These are phyloP conservation scores for Hemileccinum hortonii DNA, from an alignment of 1,284 basidiomycete genomes.

Conservation along the genomic window DNA sequence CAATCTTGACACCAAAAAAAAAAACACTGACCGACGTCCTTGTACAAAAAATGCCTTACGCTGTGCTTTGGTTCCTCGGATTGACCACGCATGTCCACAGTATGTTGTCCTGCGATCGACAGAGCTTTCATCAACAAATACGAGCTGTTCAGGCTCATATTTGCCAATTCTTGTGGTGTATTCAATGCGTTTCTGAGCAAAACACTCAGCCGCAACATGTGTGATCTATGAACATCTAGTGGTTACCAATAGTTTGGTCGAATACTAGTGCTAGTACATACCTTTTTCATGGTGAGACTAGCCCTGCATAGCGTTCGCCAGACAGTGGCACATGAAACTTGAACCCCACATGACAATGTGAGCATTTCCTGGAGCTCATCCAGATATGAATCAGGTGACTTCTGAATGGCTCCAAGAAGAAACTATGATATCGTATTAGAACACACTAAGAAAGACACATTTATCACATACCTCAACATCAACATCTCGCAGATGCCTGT, in stretches of 20 bases:
- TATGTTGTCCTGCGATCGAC: neutral
- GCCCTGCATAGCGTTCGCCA: neutral
- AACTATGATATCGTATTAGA: neutral
- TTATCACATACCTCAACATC: neutral
- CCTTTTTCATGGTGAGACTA: conserved; percentile 23
- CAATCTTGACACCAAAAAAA: neutral
- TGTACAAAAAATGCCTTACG: conserved; percentile 1
- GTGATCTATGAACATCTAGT: conserved; percentile 1
- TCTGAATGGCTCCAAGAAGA: neutral
- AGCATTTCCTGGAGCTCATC: conserved; percentile 7
- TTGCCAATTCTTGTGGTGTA: neutral
- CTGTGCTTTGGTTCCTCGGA: conserved; percentile 1
- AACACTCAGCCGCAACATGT: neutral
- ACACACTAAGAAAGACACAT: neutral
- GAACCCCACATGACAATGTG: neutral
- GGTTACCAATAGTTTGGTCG: no score
- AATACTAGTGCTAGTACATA: conserved; percentile 3
- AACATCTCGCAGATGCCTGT: neutral
- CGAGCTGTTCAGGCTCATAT: neutral
- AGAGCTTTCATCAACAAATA: conserved; percentile 8
- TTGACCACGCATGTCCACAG: conserved; percentile 1
- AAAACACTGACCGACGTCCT: no score
- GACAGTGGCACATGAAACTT: neutral
- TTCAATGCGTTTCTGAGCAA: neutral
- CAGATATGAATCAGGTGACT: neutral